Conservation (phyloP, 176 grass and related monocot genomes). For the Rhipidocladum racemiflorum region DNA sequence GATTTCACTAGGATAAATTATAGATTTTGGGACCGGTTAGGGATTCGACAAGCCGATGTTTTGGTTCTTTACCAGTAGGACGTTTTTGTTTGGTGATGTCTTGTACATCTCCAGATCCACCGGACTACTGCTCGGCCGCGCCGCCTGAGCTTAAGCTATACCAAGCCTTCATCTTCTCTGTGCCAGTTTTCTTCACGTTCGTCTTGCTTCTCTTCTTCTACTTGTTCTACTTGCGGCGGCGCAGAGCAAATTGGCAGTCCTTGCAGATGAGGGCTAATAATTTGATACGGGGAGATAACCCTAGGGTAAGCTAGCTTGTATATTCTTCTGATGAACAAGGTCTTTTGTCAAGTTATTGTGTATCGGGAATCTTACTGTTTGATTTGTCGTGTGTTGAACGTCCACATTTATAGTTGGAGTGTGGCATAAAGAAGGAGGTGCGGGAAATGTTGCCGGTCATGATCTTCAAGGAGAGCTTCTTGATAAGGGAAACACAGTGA, state of each 20-base stretch:
- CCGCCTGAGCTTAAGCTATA: slow-evolving; percentile 88
- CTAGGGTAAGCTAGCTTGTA: slow-evolving; percentile 47
- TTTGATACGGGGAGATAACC: slow-evolving; percentile 59
- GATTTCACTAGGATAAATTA: neutral
- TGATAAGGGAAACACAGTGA: slow-evolving; percentile 95
- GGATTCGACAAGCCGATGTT: neutral
- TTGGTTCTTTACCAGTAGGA: neutral
- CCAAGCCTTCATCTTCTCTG: slow-evolving; percentile 90
- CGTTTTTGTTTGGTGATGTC: slow-evolving; percentile 52
- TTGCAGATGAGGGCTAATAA: slow-evolving; percentile 62
- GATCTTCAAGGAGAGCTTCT: slow-evolving; percentile 91
- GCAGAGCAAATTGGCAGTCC: slow-evolving; percentile 84
- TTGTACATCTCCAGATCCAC: slow-evolving; percentile 69
- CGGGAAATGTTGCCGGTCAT: slow-evolving; percentile 90
- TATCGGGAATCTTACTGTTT: slow-evolving; percentile 17
- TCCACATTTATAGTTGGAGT: slow-evolving; percentile 54
- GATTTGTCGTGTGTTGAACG: slow-evolving; percentile 9
- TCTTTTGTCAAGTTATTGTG: neutral
- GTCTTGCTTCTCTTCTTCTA: slow-evolving; percentile 84
- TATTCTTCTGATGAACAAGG: neutral
- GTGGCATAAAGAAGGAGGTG: slow-evolving; percentile 80
- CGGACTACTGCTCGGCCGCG: slow-evolving; percentile 63
- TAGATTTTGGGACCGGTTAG: neutral
- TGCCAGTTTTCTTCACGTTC: slow-evolving; percentile 89
- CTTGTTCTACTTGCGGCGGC: slow-evolving; percentile 73